Evolutionary conservation across 441 rosid species (phyloP).

Genomic region (Capsella rubella): DNA sequence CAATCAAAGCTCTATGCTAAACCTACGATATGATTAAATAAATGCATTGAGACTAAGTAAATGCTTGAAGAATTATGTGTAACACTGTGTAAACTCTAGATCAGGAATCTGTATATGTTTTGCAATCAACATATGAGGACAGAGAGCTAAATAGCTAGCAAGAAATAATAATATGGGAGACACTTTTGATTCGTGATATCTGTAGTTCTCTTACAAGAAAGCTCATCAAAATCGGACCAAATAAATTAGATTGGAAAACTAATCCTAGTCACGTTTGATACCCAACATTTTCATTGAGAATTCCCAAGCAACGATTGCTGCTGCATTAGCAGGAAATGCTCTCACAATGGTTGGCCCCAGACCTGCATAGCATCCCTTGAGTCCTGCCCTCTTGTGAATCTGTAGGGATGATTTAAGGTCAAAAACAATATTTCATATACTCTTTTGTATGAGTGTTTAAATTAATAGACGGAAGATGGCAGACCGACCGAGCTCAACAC

Average conservation of each 20-base stretch:
- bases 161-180: neutral
- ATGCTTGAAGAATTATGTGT: constrained; percentile 18
- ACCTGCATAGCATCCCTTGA: constrained; percentile 85
- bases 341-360: constrained; percentile 79
- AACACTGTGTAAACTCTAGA: constrained; percentile 8
- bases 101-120: constrained; percentile 27
- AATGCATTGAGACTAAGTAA: constrained; percentile 24
- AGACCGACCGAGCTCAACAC: constrained; percentile 67
- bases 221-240: constrained; percentile 12
- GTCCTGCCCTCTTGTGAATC: constrained; percentile 75
- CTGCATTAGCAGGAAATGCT: constrained; percentile 97
- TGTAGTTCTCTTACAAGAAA: constrained; percentile 29
- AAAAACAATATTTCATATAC: constrained; percentile 7
- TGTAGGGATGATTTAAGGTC: constrained; percentile 39
- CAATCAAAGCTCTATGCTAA: constrained; percentile 34
- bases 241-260: constrained; percentile 15
- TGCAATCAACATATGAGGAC: constrained; percentile 14
- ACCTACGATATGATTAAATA: constrained; percentile 13
- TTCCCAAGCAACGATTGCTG: constrained; percentile 95
- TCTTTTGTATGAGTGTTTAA: neutral
- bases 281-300: constrained; percentile 79
- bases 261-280: constrained; percentile 53
- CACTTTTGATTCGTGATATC: constrained; percentile 24
- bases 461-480: constrained; percentile 20
- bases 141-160: neutral